Percentiles rank a stretch among this genome's conserved stretches.
phyloP scores from a whole-genome alignment of 202 grass and related monocot species.

The Musa balbisiana region DNA sequence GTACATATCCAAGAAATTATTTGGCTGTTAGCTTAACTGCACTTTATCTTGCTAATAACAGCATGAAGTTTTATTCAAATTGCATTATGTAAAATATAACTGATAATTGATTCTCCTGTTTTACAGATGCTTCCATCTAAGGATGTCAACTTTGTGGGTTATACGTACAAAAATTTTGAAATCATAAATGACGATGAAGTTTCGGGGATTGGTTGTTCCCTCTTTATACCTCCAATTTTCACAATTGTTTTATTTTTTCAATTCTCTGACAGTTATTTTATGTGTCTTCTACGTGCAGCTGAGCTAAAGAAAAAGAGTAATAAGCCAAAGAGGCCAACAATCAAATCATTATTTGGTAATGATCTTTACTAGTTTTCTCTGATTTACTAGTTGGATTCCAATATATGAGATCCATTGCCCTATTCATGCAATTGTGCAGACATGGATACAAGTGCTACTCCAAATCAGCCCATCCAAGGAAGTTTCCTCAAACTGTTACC shows the following conservation, averaged over 20 bases:
- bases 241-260: background rate
- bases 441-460: background rate
- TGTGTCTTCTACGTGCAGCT: slow-evolving; percentile 28
- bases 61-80: too few species aligned
- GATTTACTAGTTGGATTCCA: background rate
- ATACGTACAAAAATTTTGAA: slow-evolving; percentile 79
- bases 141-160: slow-evolving; percentile 64
- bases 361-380: background rate
- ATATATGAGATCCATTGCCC: background rate
- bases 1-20: too few species aligned
- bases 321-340: slow-evolving; percentile 61
- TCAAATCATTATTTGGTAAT: slow-evolving; percentile 78
- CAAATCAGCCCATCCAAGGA: slow-evolving; percentile 1
- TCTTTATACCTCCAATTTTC: background rate
- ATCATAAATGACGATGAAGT: slow-evolving; percentile 59
- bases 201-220: slow-evolving; percentile 45
- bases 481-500: slow-evolving; percentile 17
- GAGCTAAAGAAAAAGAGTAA: slow-evolving; percentile 62
- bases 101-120: background rate
- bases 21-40: too few species aligned
- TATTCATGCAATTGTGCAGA: slow-evolving; percentile 3
- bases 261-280: background rate
- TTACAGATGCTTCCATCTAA: slow-evolving; percentile 60
- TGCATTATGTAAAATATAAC: too few species aligned
- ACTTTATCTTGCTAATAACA: too few species aligned